phyloP scores from a whole-genome alignment of 2,329 filamentous ascomycete genomes.

The Passalora sequoiae region DNA sequence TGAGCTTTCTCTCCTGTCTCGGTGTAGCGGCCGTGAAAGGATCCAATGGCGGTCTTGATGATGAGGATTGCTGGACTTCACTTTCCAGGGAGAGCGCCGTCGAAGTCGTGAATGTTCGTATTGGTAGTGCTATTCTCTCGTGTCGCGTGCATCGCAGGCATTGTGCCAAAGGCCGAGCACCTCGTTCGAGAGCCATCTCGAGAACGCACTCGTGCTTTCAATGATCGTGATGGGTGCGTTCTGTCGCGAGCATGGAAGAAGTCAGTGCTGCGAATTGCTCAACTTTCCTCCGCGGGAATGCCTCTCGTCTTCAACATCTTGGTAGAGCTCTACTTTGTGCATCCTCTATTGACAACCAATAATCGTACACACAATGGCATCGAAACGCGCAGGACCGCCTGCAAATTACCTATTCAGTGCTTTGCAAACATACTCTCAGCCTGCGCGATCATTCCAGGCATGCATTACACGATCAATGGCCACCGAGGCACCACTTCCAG shows the following conservation, averaged over 20 bases:
- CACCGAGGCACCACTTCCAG: conserved; percentile 46
- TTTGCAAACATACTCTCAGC: conserved; percentile 20
- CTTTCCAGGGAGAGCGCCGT: conserved; percentile 40
- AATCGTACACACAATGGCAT: conserved; percentile 38
- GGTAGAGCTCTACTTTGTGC: no score
- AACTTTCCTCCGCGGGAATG: conserved; percentile 8
- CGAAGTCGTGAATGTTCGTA: conserved; percentile 48
- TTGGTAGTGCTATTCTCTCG: conserved; percentile 26
- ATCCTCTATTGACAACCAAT: no score
- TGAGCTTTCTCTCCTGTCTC: conserved; percentile 56
- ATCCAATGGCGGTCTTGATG: conserved; percentile 13
- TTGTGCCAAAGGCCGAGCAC: conserved; percentile 34
- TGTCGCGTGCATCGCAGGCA: conserved; percentile 27
- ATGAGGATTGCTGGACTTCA: conserved; percentile 30
- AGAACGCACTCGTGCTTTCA: no score
- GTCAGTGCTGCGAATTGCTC: conserved; percentile 4
- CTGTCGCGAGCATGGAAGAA: conserved; percentile 4
- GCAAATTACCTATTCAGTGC: conserved; percentile 33
- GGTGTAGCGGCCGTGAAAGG: conserved; percentile 23
- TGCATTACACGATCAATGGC: conserved; percentile 53
- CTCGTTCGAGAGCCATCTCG: conserved; percentile 33
- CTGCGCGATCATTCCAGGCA: conserved; percentile 11
- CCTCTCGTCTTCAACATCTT: background rate
- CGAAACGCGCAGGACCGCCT: conserved; percentile 35
- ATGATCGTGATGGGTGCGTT: background rate